phyloP scores from a whole-genome alignment of 2,329 filamentous ascomycete species.

The Alternaria burnsii region DNA sequence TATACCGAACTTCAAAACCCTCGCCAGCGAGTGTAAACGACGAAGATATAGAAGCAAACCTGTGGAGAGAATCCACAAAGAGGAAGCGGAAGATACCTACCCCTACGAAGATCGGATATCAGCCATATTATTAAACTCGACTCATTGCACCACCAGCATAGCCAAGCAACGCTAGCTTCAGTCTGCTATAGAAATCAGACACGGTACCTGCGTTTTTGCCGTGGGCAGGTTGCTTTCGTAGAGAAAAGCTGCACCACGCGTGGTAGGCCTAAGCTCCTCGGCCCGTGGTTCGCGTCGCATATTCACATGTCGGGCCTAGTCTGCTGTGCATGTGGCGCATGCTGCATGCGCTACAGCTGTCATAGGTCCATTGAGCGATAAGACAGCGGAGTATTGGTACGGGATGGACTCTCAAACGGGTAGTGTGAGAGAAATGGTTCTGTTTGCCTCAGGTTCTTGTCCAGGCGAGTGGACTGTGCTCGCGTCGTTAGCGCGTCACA shows the following conservation, averaged over 20 bases:
- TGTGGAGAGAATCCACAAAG: not conserved
- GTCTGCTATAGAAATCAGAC: not conserved
- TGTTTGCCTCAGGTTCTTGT: conserved; percentile 6
- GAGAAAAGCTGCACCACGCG: not conserved
- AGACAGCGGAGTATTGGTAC: not conserved
- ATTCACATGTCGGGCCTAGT: not conserved
- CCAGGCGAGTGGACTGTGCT: not conserved
- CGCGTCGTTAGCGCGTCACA: not conserved
- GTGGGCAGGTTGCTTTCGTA: not conserved
- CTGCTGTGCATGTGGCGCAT: not conserved
- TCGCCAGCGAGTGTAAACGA: conserved; percentile 13
- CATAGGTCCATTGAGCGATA: not conserved
- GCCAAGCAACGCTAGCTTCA: conserved; percentile 3
- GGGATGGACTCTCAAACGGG: conserved; percentile 1
- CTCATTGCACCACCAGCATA: not conserved
- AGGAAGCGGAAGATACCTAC: conserved; percentile 5
- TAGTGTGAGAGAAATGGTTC: conserved; percentile 1
- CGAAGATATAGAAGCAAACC: not conserved
- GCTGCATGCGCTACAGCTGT: conserved; percentile 9
- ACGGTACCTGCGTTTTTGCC: conserved; percentile 1
- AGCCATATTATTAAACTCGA: not conserved
- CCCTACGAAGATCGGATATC: conserved; percentile 3
- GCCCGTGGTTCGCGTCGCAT: conserved; percentile 5
- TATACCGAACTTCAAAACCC: not conserved
- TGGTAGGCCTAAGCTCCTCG: not conserved